Base-by-base conservation (phyloP, 2,329 filamentous ascomycete species). In the Trichoderma koningiopsis region DNA sequence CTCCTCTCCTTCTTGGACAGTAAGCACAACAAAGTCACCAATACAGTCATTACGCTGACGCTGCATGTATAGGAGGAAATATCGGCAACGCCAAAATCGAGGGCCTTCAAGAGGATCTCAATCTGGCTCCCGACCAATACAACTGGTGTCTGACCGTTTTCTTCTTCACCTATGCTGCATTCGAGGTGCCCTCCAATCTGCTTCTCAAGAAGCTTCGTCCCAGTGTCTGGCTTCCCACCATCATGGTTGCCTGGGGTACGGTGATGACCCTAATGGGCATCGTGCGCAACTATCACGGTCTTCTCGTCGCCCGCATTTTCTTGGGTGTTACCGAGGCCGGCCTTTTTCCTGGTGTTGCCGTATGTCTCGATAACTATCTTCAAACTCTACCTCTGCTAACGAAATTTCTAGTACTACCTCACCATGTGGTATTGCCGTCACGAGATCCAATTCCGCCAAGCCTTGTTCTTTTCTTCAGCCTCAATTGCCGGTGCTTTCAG, bases 391-490 rank as follows among this genome's bases (percentile, higher is more conserved):
- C 35, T 59, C 14, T 3, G 22, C 57, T 60, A n/a, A 60, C n/a
- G 22, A 60, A 60, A 13, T 3, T 14, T 24, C 14, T 29, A 83
- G 76, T 86, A 86, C 69, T 86, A 86, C 66, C 75, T 88, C 2
- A 87, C 85, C 0, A 86, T 86, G 81, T 88, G 85, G 85, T 88
- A 89, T 70, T 85, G 82, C 27, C 82, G 86, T n/a, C 82, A 85
- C 62, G 86, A 88, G 72, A 83, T 86, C 43, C 84, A 86, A 64
- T 76, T 86, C n/a, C 81, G 86, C 0, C 83, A 85, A 71, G 92
- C 92, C 1, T 86, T 94, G 64, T 95, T 96, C 84, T 96, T 95
- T 82, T 92, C 91, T 0, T 91, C 92, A 0, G 92, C 92, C 0
- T 92, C 92, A 0, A 82, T 96, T 0, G 92, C 92, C 0, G 93